Evolutionary conservation across 139 green algal genomes (phyloP).

Genomic region (Chlamydomonas schloesseri): DNA sequence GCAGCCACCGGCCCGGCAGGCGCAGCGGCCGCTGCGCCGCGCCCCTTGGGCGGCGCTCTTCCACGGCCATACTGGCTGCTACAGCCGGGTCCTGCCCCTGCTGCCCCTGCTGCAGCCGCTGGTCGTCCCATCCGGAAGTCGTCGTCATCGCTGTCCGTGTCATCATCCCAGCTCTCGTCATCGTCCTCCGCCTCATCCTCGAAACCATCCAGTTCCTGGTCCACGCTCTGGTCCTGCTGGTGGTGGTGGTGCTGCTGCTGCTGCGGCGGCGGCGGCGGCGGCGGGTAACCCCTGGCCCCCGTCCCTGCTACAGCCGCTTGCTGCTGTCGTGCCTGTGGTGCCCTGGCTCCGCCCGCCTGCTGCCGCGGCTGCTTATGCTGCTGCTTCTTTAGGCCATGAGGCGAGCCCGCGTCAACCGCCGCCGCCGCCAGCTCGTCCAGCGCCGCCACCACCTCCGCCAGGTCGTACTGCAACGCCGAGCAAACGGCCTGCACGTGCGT

Average conservation of each 20-base stretch:
- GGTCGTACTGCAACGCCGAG: slow-evolving; percentile 15
- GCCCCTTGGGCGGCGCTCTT: too few species aligned
- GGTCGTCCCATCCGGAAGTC: neutral
- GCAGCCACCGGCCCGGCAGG: neutral
- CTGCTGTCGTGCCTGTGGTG: neutral
- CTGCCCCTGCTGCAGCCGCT: neutral
- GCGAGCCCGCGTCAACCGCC: neutral
- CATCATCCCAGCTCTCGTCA: neutral
- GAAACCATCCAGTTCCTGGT: too few species aligned
- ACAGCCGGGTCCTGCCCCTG: neutral
- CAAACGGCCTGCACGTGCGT: neutral
- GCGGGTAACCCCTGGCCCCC: neutral
- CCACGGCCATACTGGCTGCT: neutral
- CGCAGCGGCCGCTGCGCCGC: neutral
- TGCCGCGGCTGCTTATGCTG: too few species aligned
- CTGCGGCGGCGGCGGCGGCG: too few species aligned
- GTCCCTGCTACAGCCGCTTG: neutral
- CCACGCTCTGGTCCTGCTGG: too few species aligned
- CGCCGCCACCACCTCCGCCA: slow-evolving; percentile 23
- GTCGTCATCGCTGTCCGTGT: neutral
- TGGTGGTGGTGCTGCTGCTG: too few species aligned
- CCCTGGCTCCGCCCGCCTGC: too few species aligned
- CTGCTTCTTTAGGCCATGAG: too few species aligned
- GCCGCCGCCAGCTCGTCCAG: slow-evolving; percentile 31
- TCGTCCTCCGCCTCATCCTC: too few species aligned